A percentile compares a stretch with the other conserved stretches of the same genome.
These are phyloP conservation scores for Exophiala phaeomuriformis DNA, from an alignment of 2,329 filamentous ascomycete genomes.

Conservation along the genomic window DNA sequence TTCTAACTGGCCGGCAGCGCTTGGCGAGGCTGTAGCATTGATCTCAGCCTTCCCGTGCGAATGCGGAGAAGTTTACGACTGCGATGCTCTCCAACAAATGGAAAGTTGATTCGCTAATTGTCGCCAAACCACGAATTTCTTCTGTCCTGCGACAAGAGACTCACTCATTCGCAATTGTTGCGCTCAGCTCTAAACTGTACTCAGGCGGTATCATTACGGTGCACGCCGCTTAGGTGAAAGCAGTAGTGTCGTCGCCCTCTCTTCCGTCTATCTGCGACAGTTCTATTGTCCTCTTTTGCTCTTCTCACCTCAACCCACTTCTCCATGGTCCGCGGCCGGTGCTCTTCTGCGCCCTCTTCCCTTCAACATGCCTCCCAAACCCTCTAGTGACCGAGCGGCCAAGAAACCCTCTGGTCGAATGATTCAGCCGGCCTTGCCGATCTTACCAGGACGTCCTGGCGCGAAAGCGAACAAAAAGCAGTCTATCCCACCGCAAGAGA, in stretches of 20 bases:
- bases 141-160: background rate
- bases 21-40: background rate
- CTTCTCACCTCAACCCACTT: background rate
- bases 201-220: background rate
- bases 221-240: background rate
- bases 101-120: background rate
- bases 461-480: constrained; percentile 5
- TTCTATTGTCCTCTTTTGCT: background rate
- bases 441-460: constrained; percentile 3
- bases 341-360: constrained; percentile 7
- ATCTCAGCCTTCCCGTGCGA: background rate
- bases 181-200: background rate
- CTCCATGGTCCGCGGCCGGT: constrained; percentile 14
- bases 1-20: background rate
- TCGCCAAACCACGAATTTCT: background rate
- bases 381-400: background rate
- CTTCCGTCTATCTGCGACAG: background rate
- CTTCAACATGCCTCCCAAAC: constrained; percentile 11
- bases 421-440: constrained; percentile 16
- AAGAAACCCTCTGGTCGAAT: constrained; percentile 8
- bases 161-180: background rate
- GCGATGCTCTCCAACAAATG: background rate
- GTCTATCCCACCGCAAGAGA: constrained; percentile 1
- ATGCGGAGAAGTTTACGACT: background rate
- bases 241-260: constrained; percentile 1